Conservation (phyloP, 2,329 filamentous ascomycete species). For the Botrytis byssoidea region DNA sequence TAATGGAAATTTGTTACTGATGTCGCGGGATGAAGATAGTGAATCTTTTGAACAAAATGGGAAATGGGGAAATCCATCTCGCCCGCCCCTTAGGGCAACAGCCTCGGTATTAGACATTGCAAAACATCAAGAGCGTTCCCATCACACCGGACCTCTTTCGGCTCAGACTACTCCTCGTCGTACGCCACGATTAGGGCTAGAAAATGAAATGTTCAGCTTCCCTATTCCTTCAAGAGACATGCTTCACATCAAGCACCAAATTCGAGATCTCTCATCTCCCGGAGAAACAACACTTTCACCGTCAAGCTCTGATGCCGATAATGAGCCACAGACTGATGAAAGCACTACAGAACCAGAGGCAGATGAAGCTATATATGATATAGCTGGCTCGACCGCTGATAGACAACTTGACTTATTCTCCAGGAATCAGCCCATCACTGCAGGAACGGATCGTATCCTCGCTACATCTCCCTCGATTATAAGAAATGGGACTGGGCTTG, state of each 20-base stretch:
- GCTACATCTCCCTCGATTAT: constrained; percentile 32
- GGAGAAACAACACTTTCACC: constrained; percentile 35
- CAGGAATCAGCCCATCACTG: constrained; percentile 34
- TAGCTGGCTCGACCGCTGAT: background rate
- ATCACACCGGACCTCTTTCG: constrained; percentile 22
- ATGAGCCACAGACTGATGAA: constrained; percentile 37
- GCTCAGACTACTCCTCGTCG: constrained; percentile 25
- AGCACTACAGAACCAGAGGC: constrained; percentile 33
- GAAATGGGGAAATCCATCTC: constrained; percentile 23
- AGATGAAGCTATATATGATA: constrained; percentile 1
- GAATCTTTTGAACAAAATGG: constrained; percentile 18
- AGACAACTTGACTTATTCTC: constrained; percentile 35
- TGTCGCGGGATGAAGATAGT: constrained; percentile 18
- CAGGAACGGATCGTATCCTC: constrained; percentile 33
- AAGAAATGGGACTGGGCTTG: constrained; percentile 20
- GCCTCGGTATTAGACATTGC: constrained; percentile 27
- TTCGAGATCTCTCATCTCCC: constrained; percentile 33
- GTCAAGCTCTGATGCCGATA: constrained; percentile 34
- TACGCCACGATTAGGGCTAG: constrained; percentile 22
- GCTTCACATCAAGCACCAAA: constrained; percentile 23
- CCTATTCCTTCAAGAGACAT: constrained; percentile 16
- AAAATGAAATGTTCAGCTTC: constrained; percentile 25
- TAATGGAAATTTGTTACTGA: constrained; percentile 26
- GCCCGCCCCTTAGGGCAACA: constrained; percentile 30
- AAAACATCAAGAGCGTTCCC: constrained; percentile 23